Percentiles rank a stretch among this genome's conserved stretches.
Conservation (phyloP, 768 basidiomycete species). For the Russula brevipes region DNA sequence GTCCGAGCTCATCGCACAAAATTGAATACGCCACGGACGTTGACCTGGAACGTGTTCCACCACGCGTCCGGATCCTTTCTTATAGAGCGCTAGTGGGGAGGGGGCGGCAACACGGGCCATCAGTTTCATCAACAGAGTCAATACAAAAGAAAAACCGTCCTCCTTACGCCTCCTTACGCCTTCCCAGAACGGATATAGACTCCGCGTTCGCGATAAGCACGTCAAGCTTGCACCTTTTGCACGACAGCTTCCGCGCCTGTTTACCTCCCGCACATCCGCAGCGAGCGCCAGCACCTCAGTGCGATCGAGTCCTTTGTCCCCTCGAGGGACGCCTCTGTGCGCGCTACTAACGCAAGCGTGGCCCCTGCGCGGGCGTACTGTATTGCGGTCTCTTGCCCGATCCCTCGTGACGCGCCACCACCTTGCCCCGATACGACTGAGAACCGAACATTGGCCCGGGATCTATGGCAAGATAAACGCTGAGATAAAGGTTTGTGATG, state of each 20-base stretch:
- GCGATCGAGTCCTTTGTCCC: background rate
- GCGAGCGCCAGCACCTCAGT: background rate
- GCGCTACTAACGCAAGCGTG: background rate
- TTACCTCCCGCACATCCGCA: conserved; percentile 2
- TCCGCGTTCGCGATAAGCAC: conserved; percentile 12
- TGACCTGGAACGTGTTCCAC: conserved; percentile 18
- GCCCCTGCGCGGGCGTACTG: conserved; percentile 8
- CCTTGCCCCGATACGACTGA: background rate
- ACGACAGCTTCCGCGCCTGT: background rate
- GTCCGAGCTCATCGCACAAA: background rate
- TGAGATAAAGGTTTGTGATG: background rate
- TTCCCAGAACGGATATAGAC: background rate
- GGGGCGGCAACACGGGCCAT: no score
- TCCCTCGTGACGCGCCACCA: conserved; percentile 13
- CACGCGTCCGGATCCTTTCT: conserved; percentile 12
- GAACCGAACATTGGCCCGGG: background rate
- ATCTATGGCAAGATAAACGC: conserved; percentile 12
- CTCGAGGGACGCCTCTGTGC: background rate
- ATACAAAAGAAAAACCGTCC: no score
- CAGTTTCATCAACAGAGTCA: no score
- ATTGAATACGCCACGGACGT: conserved; percentile 13
- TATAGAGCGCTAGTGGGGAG: no score
- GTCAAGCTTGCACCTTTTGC: conserved; percentile 2
- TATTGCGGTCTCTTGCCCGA: conserved; percentile 11
- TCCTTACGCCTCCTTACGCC: background rate